phyloP scores from a whole-genome alignment of 192 early-diverging fungal species.

The Umbelopsis ramanniana region DNA sequence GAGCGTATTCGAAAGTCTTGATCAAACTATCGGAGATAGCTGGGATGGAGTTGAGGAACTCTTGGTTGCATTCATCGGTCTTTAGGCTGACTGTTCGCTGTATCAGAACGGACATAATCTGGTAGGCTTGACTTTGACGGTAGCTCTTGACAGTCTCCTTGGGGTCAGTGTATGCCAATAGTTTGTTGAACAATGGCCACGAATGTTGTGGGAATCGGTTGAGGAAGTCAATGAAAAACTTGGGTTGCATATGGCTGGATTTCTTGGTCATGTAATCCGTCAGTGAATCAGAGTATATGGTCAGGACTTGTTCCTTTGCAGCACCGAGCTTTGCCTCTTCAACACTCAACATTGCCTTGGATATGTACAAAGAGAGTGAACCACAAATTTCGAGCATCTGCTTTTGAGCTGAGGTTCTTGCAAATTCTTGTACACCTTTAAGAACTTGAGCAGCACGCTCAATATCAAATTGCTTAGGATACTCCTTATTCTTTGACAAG shows the following conservation, averaged over 20 bases:
- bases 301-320: conserved; percentile 40
- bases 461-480: conserved; percentile 59
- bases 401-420: conserved; percentile 63
- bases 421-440: conserved; percentile 71
- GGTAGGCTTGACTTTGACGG: conserved; percentile 67
- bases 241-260: conserved; percentile 68
- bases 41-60: conserved; percentile 40
- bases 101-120: conserved; percentile 43
- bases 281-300: conserved; percentile 62
- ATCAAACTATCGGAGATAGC: conserved; percentile 43
- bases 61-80: conserved; percentile 41
- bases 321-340: conserved; percentile 47
- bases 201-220: conserved; percentile 60
- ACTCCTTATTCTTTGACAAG: conserved; percentile 65
- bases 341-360: conserved; percentile 59
- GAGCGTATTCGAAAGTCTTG: conserved; percentile 43
- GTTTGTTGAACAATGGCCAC: conserved; percentile 62
- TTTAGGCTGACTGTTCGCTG: conserved; percentile 47
- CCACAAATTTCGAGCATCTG: conserved; percentile 56
- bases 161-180: conserved; percentile 59
- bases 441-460: conserved; percentile 65
- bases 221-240: conserved; percentile 70
- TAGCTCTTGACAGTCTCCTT: conserved; percentile 62
- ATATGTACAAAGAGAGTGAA: conserved; percentile 60
- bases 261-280: conserved; percentile 78